A percentile compares a stretch with the other conserved stretches of the same genome.
Conservation (phyloP, 352 stramenopile species). For the Phytophthora ramorum region DNA sequence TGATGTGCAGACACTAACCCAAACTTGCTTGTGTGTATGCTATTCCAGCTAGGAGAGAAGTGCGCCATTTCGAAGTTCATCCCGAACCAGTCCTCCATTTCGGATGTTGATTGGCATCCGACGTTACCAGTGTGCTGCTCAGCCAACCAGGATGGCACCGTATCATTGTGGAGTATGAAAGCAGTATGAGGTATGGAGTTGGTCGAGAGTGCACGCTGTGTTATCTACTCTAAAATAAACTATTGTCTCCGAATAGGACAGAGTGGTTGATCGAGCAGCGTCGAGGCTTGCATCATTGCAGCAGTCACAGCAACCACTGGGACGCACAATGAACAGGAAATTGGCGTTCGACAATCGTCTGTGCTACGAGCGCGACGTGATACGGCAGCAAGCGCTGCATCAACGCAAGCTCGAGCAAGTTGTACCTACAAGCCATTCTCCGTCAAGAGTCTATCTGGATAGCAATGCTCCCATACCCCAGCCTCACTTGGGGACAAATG, state of each 20-base stretch:
- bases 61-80: conserved; percentile 26
- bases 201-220: not conserved
- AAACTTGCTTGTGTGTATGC: conserved; percentile 3
- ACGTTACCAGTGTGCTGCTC: conserved; percentile 42
- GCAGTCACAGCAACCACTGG: conserved; percentile 5
- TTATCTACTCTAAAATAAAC: conserved; percentile 36
- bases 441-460: conserved; percentile 68
- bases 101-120: conserved; percentile 55
- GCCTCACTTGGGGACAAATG: conserved; percentile 57
- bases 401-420: conserved; percentile 71
- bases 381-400: conserved; percentile 65
- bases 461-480: conserved; percentile 54
- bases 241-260: conserved; percentile 32
- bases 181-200: conserved; percentile 5
- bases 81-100: conserved; percentile 33
- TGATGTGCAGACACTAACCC: not conserved
- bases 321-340: conserved; percentile 67
- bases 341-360: conserved; percentile 84
- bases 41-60: conserved; percentile 34
- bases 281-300: not conserved
- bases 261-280: conserved; percentile 10
- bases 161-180: conserved; percentile 51
- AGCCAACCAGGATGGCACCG: conserved; percentile 41
- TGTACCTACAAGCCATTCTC: conserved; percentile 63
- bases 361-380: conserved; percentile 83